Conservation (phyloP, 1,284 basidiomycete genomes). For the Ganoderma sinense region DNA sequence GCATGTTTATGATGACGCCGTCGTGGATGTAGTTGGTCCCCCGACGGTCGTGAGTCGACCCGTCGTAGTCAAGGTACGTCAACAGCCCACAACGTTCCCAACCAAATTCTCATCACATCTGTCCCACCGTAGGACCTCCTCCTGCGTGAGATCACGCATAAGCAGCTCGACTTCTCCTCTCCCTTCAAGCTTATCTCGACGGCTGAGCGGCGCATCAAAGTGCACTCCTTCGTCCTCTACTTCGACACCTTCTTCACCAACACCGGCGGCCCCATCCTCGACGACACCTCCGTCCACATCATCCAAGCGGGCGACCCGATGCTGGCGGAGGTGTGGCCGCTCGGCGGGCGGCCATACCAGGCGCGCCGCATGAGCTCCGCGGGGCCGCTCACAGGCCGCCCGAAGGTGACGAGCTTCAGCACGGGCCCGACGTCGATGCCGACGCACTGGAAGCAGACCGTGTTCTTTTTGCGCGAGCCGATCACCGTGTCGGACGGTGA, state of each 20-base stretch:
- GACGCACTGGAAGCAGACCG: conserved; percentile 99
- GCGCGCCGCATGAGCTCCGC: conserved; percentile 53
- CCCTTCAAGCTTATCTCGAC: conserved; percentile 76
- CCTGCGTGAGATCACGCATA: conserved; percentile 66
- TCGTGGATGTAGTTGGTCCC: conserved; percentile 81
- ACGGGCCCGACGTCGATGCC: conserved; percentile 88
- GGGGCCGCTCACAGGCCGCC: conserved; percentile 48
- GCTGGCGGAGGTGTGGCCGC: conserved; percentile 81
- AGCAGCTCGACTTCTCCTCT: conserved; percentile 82
- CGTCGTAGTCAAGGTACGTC: conserved; percentile 69
- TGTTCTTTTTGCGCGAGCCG: conserved; percentile 88
- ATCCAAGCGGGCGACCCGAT: conserved; percentile 64
- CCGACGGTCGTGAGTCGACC: conserved; percentile 77
- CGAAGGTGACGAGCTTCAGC: conserved; percentile 83
- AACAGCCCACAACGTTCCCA: not conserved
- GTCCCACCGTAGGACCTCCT: conserved; percentile 67
- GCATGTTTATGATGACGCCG: conserved; percentile 78
- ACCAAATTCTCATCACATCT: not conserved
- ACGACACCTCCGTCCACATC: conserved; percentile 57
- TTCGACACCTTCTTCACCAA: conserved; percentile 93
- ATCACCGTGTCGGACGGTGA: conserved; percentile 77
- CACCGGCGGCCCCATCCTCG: conserved; percentile 60
- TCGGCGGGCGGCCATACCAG: conserved; percentile 64
- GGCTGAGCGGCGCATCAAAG: conserved; percentile 63
- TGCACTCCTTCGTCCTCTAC: conserved; percentile 89